Evolutionary conservation across 78 protist genomes (phyloP).

Genomic region (Salpingoeca rosetta): DNA sequence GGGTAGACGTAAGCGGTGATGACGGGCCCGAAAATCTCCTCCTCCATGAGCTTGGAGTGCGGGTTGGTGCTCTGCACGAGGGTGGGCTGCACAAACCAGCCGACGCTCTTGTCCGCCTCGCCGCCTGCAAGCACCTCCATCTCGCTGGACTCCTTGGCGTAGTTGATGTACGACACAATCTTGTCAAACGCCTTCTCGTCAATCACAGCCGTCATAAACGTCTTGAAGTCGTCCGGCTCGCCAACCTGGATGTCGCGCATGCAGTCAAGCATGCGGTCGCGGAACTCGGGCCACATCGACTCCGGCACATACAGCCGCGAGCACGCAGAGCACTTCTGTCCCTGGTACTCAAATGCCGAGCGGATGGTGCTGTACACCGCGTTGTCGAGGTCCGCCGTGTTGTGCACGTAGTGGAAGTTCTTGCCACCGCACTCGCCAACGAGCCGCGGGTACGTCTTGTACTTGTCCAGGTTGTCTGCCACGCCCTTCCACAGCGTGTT

Average conservation of each 20-base stretch:
- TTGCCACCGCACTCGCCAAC: constrained; percentile 96
- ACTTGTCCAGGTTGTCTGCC: constrained; percentile 45
- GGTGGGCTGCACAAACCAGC: constrained; percentile 85
- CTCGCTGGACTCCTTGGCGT: constrained; percentile 51
- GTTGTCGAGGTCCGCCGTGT: constrained; percentile 25
- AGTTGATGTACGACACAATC: constrained; percentile 60
- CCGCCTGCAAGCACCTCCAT: constrained; percentile 73
- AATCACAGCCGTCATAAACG: constrained; percentile 80
- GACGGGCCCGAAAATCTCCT: constrained; percentile 93
- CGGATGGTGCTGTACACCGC: constrained; percentile 8
- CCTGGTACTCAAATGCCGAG: constrained; percentile 29
- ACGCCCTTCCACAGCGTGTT: constrained; percentile 41
- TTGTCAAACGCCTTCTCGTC: constrained; percentile 65
- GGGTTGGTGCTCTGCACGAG: constrained; percentile 65
- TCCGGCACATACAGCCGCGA: constrained; percentile 77
- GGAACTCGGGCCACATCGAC: constrained; percentile 51
- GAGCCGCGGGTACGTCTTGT: constrained; percentile 69
- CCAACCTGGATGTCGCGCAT: constrained; percentile 52
- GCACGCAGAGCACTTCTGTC: constrained; percentile 92
- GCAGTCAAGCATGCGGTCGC: constrained; percentile 5
- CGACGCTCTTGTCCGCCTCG: constrained; percentile 24
- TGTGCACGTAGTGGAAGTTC: constrained; percentile 83
- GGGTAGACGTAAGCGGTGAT: constrained; percentile 74
- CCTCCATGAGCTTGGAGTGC: constrained; percentile 53
- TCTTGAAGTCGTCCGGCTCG: constrained; percentile 53